These are phyloP conservation scores for Syzygium oleosum DNA, from an alignment of 345 rosid genomes.

Conservation along the genomic window DNA sequence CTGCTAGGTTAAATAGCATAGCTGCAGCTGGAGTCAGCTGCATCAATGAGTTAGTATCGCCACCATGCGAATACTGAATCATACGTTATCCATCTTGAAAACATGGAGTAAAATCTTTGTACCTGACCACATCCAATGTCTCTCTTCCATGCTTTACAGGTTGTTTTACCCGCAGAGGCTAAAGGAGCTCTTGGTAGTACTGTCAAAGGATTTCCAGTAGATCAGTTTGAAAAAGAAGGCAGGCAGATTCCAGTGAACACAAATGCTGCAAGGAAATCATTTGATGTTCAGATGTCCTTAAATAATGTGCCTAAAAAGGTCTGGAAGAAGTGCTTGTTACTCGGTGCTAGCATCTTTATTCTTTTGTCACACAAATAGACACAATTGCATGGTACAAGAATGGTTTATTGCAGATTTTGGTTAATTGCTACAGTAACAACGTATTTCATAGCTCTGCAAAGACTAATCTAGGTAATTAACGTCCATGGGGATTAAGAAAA, in stretches of 20 bases:
- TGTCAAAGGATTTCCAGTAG: conserved; percentile 94
- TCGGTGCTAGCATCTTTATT: background rate
- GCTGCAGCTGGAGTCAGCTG: conserved; percentile 72
- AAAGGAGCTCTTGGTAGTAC: conserved; percentile 98
- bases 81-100: background rate
- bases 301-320: conserved; percentile 96
- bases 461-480: background rate
- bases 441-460: background rate
- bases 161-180: conserved; percentile 95
- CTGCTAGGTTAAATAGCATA: conserved; percentile 46
- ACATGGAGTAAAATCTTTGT: background rate
- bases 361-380: background rate
- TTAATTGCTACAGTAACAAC: background rate
- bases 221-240: conserved; percentile 97
- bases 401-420: background rate
- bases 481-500: background rate
- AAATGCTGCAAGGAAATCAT: conserved; percentile 88
- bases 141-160: conserved; percentile 31
- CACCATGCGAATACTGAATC: background rate
- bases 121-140: background rate
- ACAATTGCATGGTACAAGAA: background rate
- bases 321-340: background rate
- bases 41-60: conserved; percentile 82
- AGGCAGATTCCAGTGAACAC: conserved; percentile 95
- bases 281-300: conserved; percentile 95